Base-by-base conservation (phyloP, 768 basidiomycete genomes). In the Russula abietina region DNA sequence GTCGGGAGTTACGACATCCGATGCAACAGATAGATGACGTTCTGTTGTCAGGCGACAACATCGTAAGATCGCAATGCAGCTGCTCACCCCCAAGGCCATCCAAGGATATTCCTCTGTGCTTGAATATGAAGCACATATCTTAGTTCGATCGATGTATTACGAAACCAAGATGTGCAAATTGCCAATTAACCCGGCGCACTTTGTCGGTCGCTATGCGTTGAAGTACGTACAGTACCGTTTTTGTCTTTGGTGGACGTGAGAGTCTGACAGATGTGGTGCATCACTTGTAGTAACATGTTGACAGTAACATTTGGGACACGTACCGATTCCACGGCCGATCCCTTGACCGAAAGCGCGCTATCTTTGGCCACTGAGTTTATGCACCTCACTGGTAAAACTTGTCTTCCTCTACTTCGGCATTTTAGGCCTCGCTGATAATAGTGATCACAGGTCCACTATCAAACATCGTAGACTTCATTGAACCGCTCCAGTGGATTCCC, bases 401-500 rank as follows among this genome's bases (percentile, higher is more conserved):
- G 7, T 6, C 30, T 28, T 30, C 30, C 28, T 7, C 26, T 9
- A 1, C 16, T 17, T 14, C 16, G n/a, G 16, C 3, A 24, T 4
- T 19, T 28, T 22, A 4, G 6, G n/a, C 38, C 9, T 5, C 7
- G 39, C 30, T 54, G 22, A 58, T 11, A 1, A 19, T 0, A 22
- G 36, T 30, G 36, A 22, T 30, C 39, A 48, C 53, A 68, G 79
- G 79, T 16, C 79, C 80, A 0, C 71, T 76, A 30, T 78, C 79
- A 1, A 82, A 81, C 61, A 50, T 76, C 12, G 73, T 76, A 33
- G 81, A 82, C 67, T 82, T 80, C 59, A 61, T 81, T 5, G 74
- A 74, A 16, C 60, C 76, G 14, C 75, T 81, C 30, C 80, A 80
- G 48, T 69, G 69, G 46, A 41, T 81, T 1, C 79, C 79, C 2